Base-by-base conservation (phyloP, 345 rosid species). In the Murraya koenigii region DNA sequence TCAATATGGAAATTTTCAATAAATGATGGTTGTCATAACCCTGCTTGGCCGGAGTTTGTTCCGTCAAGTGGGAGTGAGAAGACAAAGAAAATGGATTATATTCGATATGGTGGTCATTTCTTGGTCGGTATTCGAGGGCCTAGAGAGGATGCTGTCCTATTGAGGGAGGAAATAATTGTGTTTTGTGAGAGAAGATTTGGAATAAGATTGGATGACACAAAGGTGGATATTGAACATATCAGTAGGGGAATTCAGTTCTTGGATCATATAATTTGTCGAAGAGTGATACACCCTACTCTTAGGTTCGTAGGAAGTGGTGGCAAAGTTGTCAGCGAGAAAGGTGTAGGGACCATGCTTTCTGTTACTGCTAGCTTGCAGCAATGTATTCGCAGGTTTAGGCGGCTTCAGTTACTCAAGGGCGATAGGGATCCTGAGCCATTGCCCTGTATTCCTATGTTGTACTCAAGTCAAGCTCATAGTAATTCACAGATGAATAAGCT, bases 31-130 rank as follows among this genome's bases (percentile, higher is more conserved):
- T 92, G 94, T 39, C 97, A 94, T 80, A 96, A 96, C 75, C 97
- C 98, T n/a, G 86, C 97, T 10, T 96, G 99, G 99, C 99, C 97
- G 0, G 98, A 96, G 90, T 94, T 96, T 85, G 99, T 96, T 82
- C 99, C 99, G 0, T 86, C 91, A 0, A 91, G 97, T 75, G 98
- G 97, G 79, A 87, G 80, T n/a, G 95, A 91, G 87, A 96, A 91
- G 84, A 94, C 98, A 0, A 82, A 97, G 86, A 96, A 90, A 79
- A 94, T 96, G 98, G 98, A 92, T 83, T 96, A 92, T 76, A 80
- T 96, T 78, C 86, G 99, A 80, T 84, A 90, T 64, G 99, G 95
- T 3, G 93, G 95, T 30, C 94, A 96, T 88, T 90, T 96, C 81
- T 82, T 96, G 88, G 88, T 94, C 54, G 98, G 99, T 33, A 83